Percentiles rank a stretch among this genome's conserved stretches.
phyloP scores from a whole-genome alignment of 2,329 filamentous ascomycete genomes.

The Microcyclospora tardicrescens region DNA sequence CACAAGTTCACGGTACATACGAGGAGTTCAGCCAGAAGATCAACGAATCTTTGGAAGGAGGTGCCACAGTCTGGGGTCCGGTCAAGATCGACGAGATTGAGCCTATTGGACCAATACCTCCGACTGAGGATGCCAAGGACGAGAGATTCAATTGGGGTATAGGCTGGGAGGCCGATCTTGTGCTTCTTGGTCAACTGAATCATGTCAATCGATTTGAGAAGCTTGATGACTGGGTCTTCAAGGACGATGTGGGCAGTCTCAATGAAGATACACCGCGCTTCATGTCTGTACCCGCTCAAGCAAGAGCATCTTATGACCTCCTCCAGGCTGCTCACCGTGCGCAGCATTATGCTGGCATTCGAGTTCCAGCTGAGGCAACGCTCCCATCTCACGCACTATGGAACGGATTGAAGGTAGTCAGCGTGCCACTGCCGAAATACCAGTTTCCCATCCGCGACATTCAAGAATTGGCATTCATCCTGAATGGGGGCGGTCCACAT shows the following conservation, averaged over 20 bases:
- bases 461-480: conserved; percentile 15
- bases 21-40: conserved; percentile 23
- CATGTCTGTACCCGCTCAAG: conserved; percentile 27
- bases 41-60: conserved; percentile 19
- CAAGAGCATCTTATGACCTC: conserved; percentile 21
- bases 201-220: conserved; percentile 6
- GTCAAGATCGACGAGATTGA: conserved; percentile 33
- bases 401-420: conserved; percentile 28
- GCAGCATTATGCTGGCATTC: conserved; percentile 20
- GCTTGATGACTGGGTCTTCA: conserved; percentile 21
- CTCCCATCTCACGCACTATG: conserved; percentile 27
- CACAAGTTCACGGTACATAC: conserved; percentile 36
- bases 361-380: conserved; percentile 25
- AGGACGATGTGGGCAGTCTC: conserved; percentile 2
- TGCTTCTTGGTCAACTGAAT: conserved; percentile 6
- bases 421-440: conserved; percentile 26
- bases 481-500: conserved; percentile 17
- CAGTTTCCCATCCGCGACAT: conserved; percentile 15
- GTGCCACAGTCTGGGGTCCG: conserved; percentile 25
- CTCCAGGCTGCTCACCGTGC: conserved; percentile 23
- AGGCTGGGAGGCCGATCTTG: conserved; percentile 71
- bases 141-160: conserved; percentile 77
- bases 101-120: conserved; percentile 59
- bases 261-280: conserved; percentile 10
- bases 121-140: conserved; percentile 48